Percentiles rank a stretch among this genome's conserved stretches.
Conservation (phyloP, 2,329 filamentous ascomycete genomes). For the Daldinia sp. region DNA sequence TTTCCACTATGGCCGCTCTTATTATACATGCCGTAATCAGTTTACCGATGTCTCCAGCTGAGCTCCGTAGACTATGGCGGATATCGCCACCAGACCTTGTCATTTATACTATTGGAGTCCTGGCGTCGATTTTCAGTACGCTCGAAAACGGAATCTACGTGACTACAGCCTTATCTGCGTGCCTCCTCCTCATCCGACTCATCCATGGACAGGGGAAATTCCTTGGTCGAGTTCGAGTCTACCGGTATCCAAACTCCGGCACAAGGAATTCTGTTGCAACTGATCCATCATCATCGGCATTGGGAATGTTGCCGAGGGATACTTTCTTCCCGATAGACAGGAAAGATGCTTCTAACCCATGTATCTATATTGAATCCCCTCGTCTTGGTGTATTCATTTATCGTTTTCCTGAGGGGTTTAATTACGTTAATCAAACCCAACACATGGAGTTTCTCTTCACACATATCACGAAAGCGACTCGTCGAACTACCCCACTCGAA, state of each 20-base stretch:
- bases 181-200: constrained; percentile 9
- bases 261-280: neutral
- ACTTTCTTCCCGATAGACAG: constrained; percentile 16
- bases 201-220: constrained; percentile 8
- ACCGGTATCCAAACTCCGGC: neutral
- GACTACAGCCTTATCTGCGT: constrained; percentile 5
- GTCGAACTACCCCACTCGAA: constrained; percentile 3
- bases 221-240: constrained; percentile 10
- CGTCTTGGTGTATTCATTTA: constrained; percentile 21
- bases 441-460: constrained; percentile 16
- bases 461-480: constrained; percentile 2
- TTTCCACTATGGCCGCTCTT: constrained; percentile 16
- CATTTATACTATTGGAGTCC: constrained; percentile 12
- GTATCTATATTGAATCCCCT: neutral
- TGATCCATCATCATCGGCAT: neutral
- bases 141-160: constrained; percentile 22
- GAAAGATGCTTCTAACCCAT: constrained; percentile 18
- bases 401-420: constrained; percentile 21
- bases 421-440: constrained; percentile 21
- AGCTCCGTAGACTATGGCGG: constrained; percentile 13
- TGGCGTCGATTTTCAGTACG: constrained; percentile 16
- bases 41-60: constrained; percentile 6
- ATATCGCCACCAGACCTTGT: constrained; percentile 17
- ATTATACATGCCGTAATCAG: constrained; percentile 21
- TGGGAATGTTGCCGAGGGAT: neutral